These are phyloP conservation scores for Aspergillus mulundensis DNA, from an alignment of 495 filamentous ascomycete genomes.

Conservation along the genomic window DNA sequence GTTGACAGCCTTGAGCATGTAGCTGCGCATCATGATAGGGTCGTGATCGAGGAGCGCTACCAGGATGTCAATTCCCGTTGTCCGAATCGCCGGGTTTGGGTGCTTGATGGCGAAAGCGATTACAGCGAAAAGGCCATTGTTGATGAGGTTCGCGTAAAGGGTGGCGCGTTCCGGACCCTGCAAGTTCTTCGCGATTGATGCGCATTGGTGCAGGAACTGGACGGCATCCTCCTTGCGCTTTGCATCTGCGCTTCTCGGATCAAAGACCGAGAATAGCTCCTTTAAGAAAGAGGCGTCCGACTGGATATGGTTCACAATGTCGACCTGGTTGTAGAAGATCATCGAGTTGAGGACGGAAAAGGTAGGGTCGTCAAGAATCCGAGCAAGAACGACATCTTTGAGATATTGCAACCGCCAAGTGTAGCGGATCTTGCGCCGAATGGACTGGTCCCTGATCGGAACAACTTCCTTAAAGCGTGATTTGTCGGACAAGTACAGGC, in stretches of 20 bases:
- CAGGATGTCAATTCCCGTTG: slow-evolving; percentile 90
- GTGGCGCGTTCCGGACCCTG: slow-evolving; percentile 74
- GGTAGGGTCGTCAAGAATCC: slow-evolving; percentile 95
- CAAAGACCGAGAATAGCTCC: slow-evolving; percentile 89
- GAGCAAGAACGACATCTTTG: slow-evolving; percentile 96
- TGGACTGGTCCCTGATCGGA: slow-evolving; percentile 72
- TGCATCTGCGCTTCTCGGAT: slow-evolving; percentile 54
- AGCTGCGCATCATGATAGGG: slow-evolving; percentile 84
- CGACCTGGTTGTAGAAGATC: slow-evolving; percentile 98
- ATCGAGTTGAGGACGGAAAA: slow-evolving; percentile 96
- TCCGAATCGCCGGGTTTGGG: slow-evolving; percentile 75
- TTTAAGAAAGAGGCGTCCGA: slow-evolving; percentile 69
- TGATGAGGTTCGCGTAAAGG: slow-evolving; percentile 86
- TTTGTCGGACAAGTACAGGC: slow-evolving; percentile 84
- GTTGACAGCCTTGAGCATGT: slow-evolving; percentile 85
- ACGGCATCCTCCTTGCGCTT: slow-evolving; percentile 90
- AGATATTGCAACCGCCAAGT: slow-evolving; percentile 95
- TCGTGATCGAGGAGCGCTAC: slow-evolving; percentile 96
- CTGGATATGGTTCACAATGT: slow-evolving; percentile 92
- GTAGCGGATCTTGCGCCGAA: slow-evolving; percentile 88
- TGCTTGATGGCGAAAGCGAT: slow-evolving; percentile 90
- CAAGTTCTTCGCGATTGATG: slow-evolving; percentile 88
- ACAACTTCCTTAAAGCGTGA: slow-evolving; percentile 96
- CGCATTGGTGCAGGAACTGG: slow-evolving; percentile 94
- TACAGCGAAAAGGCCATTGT: slow-evolving; percentile 78